Percentiles rank a stretch among this genome's conserved stretches.
Evolutionary conservation across 768 basidiomycete species (phyloP).

Genomic region (Gautieria morchelliformis): DNA sequence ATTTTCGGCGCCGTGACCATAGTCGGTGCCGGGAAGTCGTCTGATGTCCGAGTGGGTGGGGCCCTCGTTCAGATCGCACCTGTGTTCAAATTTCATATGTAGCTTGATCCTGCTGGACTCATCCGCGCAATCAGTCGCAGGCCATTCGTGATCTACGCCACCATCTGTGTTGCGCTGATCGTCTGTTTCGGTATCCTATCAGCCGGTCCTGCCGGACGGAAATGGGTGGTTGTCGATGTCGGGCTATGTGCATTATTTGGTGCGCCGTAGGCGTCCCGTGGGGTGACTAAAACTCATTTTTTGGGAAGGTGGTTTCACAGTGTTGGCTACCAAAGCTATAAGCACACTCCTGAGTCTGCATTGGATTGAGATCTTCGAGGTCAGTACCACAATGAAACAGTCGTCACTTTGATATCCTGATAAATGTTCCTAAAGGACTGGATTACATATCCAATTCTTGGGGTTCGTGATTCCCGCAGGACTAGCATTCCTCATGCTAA

Average conservation of each 20-base stretch:
- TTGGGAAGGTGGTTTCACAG: slow-evolving; percentile 77
- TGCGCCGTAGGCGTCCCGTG: slow-evolving; percentile 18
- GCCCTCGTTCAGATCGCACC: not conserved
- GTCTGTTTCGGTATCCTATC: slow-evolving; percentile 51
- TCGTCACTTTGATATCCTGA: not conserved
- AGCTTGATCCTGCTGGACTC: slow-evolving; percentile 57
- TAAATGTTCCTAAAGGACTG: slow-evolving; percentile 30
- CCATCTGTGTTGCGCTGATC: slow-evolving; percentile 39
- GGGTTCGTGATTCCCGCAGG: slow-evolving; percentile 32
- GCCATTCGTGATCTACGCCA: slow-evolving; percentile 68
- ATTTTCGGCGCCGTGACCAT: slow-evolving; percentile 87
- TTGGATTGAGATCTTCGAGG: slow-evolving; percentile 64
- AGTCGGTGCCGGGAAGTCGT: slow-evolving; percentile 70
- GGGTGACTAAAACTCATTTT: not conserved
- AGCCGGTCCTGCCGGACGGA: slow-evolving; percentile 48
- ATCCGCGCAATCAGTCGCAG: slow-evolving; percentile 58
- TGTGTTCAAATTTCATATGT: not conserved
- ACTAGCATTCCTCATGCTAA: not conserved
- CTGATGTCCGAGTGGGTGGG: slow-evolving; percentile 42
- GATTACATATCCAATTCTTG: slow-evolving; percentile 76
- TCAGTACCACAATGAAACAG: not conserved
- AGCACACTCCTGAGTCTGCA: slow-evolving; percentile 76
- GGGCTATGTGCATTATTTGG: slow-evolving; percentile 83
- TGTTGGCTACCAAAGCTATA: slow-evolving; percentile 86
- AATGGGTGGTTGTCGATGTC: slow-evolving; percentile 76